Percentiles rank a stretch among this genome's conserved stretches.
Conservation (phyloP, 2,329 filamentous ascomycete genomes). For the Trichoderma gracile region DNA sequence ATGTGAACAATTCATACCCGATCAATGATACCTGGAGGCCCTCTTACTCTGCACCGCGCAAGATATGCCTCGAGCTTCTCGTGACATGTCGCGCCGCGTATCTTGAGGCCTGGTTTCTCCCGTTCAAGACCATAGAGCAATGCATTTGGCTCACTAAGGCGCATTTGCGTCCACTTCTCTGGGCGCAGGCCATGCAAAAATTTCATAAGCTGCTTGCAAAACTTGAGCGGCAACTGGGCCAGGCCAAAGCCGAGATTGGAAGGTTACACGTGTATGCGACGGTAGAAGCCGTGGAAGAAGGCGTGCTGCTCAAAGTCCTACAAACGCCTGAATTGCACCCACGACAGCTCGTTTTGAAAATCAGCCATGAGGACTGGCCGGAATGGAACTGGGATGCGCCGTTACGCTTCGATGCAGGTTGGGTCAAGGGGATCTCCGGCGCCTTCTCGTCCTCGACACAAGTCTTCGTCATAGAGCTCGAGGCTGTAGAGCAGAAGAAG, state of each 20-base stretch:
- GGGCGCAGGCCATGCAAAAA: neutral
- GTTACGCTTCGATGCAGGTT: slow-evolving; percentile 40
- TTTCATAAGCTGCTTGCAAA: slow-evolving; percentile 27
- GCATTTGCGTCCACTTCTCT: too few relatives aligned
- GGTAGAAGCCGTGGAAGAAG: slow-evolving; percentile 42
- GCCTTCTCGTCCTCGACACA: neutral
- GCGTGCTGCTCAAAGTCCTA: slow-evolving; percentile 34
- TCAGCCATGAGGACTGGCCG: slow-evolving; percentile 54
- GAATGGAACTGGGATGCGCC: slow-evolving; percentile 43
- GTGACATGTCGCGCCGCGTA: slow-evolving; percentile 47
- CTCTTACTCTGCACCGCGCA: slow-evolving; percentile 42
- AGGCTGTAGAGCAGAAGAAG: slow-evolving; percentile 49
- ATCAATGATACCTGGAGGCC: slow-evolving; percentile 36
- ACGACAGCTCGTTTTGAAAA: slow-evolving; percentile 44
- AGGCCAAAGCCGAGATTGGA: slow-evolving; percentile 34
- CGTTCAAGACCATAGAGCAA: slow-evolving; percentile 43
- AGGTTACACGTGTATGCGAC: slow-evolving; percentile 46
- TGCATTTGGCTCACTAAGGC: slow-evolving; percentile 38
- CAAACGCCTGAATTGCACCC: slow-evolving; percentile 37
- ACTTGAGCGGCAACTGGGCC: slow-evolving; percentile 28
- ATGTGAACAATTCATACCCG: slow-evolving; percentile 35
- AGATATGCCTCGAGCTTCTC: slow-evolving; percentile 42
- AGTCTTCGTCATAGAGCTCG: slow-evolving; percentile 47
- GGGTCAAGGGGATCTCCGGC: slow-evolving; percentile 36
- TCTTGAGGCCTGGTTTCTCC: slow-evolving; percentile 46